Conservation (phyloP, 768 basidiomycete genomes). For the Lactifluus rugatus region DNA sequence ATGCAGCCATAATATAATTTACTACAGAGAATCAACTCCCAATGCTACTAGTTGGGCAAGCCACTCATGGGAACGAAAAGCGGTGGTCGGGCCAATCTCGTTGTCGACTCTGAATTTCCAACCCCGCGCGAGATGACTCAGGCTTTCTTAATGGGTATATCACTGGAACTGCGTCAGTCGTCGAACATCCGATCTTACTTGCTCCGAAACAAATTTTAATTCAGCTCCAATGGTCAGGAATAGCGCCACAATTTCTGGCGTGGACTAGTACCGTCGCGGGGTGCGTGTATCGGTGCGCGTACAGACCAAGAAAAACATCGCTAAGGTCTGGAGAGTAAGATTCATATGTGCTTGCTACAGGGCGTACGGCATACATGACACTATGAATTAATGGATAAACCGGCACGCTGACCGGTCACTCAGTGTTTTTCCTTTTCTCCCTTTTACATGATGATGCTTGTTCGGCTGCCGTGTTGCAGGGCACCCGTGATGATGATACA, state of each 20-base stretch:
- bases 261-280: not conserved
- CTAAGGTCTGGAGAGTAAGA: not conserved
- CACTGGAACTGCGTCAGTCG: not conserved
- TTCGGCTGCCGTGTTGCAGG: not conserved
- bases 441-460: not conserved
- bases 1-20: not conserved
- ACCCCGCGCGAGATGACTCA: no score
- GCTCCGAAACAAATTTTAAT: no score
- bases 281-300: no score
- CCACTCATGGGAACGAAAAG: no score
- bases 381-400: not conserved
- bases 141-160: no score
- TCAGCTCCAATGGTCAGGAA: no score
- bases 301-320: no score
- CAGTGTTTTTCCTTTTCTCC: not conserved
- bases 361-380: not conserved
- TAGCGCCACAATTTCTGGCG: not conserved
- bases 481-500: not conserved
- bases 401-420: not conserved
- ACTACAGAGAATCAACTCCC: not conserved
- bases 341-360: not conserved
- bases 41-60: no score
- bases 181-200: not conserved
- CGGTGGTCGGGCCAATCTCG: not conserved
- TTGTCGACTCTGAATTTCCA: not conserved